Conservation (phyloP, 257 asterid genomes). For the Penstemon newberryi region DNA sequence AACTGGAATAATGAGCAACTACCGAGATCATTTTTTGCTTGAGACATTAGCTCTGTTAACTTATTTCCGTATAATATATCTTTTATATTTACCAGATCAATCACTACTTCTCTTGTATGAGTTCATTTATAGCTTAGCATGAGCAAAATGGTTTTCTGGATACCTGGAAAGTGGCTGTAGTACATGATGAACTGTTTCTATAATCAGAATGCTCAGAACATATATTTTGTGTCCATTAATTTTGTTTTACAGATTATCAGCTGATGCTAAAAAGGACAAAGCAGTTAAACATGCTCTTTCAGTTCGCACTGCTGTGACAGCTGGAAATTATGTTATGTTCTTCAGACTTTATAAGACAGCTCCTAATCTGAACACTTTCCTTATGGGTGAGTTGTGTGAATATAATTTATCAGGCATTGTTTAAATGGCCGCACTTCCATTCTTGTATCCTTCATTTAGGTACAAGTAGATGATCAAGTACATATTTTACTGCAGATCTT, state of each 20-base stretch:
- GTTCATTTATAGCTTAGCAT: constrained; percentile 11
- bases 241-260: constrained; percentile 63
- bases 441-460: constrained; percentile 10
- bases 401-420: neutral
- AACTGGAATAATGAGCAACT: neutral
- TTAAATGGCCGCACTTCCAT: constrained; percentile 11
- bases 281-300: constrained; percentile 90
- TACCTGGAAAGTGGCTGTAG: constrained; percentile 9
- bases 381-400: constrained; percentile 68
- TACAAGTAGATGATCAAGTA: constrained; percentile 15
- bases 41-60: neutral
- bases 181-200: constrained; percentile 10
- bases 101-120: constrained; percentile 1
- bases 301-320: constrained; percentile 88
- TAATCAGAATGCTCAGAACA: constrained; percentile 17
- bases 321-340: constrained; percentile 85
- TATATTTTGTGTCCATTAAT: constrained; percentile 13
- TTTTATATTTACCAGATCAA: neutral
- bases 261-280: constrained; percentile 58
- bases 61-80: neutral
- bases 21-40: neutral
- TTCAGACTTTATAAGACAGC: constrained; percentile 87
- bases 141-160: constrained; percentile 14
- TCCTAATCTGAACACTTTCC: constrained; percentile 73
- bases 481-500: constrained; percentile 60